A percentile compares a stretch with the other conserved stretches of the same genome.
phyloP scores from a whole-genome alignment of 1,139 yeast species.

The Yamadazyma buinensis region DNA sequence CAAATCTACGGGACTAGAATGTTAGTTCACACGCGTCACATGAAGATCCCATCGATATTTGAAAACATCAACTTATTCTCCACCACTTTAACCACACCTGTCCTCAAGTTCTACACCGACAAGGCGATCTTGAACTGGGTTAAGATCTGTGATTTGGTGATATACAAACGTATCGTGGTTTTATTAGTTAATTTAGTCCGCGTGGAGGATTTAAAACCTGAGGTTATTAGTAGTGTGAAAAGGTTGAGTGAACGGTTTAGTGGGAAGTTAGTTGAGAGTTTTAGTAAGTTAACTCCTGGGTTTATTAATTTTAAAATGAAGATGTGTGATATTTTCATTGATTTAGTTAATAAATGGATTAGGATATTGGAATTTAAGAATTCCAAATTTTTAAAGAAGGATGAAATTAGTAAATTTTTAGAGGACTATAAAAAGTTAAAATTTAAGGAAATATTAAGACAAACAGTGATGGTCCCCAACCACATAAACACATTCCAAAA shows the following conservation, averaged over 20 bases:
- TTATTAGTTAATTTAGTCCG: slow-evolving; percentile 47
- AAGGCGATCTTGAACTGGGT: slow-evolving; percentile 61
- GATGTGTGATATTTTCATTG: slow-evolving; percentile 56
- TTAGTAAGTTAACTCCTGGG: slow-evolving; percentile 45
- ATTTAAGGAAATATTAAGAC: too few species aligned
- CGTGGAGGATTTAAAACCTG: not conserved
- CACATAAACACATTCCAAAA: too few species aligned
- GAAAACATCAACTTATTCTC: slow-evolving; percentile 52
- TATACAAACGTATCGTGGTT: slow-evolving; percentile 62
- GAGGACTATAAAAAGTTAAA: too few species aligned
- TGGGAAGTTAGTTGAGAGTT: slow-evolving; percentile 29
- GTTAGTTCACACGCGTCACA: slow-evolving; percentile 62
- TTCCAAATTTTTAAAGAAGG: too few species aligned
- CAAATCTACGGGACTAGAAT: slow-evolving; percentile 59
- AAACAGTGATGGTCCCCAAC: too few species aligned
- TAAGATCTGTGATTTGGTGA: slow-evolving; percentile 56
- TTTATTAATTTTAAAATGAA: slow-evolving; percentile 51
- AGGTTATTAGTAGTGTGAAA: slow-evolving; percentile 42
- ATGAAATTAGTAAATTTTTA: too few species aligned
- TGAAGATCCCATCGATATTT: slow-evolving; percentile 63
- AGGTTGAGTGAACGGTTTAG: slow-evolving; percentile 41
- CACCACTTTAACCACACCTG: slow-evolving; percentile 62
- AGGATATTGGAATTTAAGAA: slow-evolving; percentile 52
- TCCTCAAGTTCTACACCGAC: slow-evolving; percentile 53
- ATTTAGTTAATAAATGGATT: slow-evolving; percentile 53